Base-by-base conservation (phyloP, 345 rosid genomes). In the Populus pruinosa region DNA sequence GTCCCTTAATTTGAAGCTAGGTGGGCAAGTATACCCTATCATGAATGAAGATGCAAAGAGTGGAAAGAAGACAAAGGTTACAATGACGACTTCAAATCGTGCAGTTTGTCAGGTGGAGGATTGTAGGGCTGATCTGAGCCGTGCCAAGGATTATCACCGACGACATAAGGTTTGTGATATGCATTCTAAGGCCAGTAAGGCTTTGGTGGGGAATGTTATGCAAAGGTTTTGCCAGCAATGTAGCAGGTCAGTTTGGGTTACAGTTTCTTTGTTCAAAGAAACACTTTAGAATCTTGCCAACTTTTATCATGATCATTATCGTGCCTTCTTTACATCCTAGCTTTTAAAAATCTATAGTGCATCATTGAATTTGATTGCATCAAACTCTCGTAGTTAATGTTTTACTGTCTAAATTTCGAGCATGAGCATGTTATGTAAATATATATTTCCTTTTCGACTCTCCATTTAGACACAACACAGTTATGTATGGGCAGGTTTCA, bases 1-100 rank as follows among this genome's bases (percentile, higher is more conserved):
- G 70, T 78, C 81, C 76, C 97, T 91, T 76, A 79, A 87, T 66
- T 82, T 96, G 91, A 89, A 93, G 86, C 87, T 95, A 10, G 97
- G 98, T 67, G 96, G 79, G 35, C 86, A 88, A 76, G 89, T 88
- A 65, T 86, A 70, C 82, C 87, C 89, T 53, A 75, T 77, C 39
- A 78, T 81, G 92, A 92, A 73, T 56, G 81, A 78, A 56, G 91
- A 90, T 41, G 88, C 87, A 73, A 87, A 69, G 67, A 73, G 80
- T 76, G 90, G 86, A 16, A 93, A 93, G 87, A 92, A 92, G 87
- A 76, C 93, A 2, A 96, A 92, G 85, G 55, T 86, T 12, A 85
- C 77, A 25, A 93, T 87, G 33, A 85, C 85, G 80, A 77, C 82
- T 80, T 66, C 87, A 0, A 91, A 77, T 79, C 90, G 90, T 21